These are phyloP conservation scores for Trichoderma reesei DNA, from an alignment of 495 filamentous ascomycete species.

Conservation along the genomic window DNA sequence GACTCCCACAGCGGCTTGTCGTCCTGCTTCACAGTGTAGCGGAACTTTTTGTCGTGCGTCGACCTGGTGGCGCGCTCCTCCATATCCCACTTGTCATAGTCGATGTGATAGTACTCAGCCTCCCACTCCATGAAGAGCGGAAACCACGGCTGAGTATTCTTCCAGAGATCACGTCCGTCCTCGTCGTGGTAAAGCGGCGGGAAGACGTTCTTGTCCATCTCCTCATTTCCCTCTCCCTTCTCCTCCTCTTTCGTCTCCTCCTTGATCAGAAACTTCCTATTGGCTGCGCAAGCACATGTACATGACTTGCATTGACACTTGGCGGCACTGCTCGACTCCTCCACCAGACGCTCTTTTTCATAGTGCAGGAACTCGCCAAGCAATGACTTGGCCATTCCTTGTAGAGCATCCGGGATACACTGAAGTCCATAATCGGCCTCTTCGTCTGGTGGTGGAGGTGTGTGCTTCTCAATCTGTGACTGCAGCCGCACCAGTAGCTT, in stretches of 20 bases:
- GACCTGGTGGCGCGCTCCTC: slow-evolving; percentile 3
- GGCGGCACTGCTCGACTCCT: too few species aligned
- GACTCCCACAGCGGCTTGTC: too few species aligned
- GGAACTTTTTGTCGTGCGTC: too few species aligned
- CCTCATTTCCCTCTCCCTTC: background rate
- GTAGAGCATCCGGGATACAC: too few species aligned
- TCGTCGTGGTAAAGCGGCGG: slow-evolving; percentile 12
- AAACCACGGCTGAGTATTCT: slow-evolving; percentile 31
- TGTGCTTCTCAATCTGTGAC: slow-evolving; percentile 15
- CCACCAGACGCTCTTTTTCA: background rate
- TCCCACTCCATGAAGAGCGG: slow-evolving; percentile 45
- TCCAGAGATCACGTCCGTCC: slow-evolving; percentile 26
- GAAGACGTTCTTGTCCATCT: background rate
- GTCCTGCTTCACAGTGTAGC: too few species aligned
- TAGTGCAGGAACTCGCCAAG: slow-evolving; percentile 15
- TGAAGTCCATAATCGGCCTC: background rate
- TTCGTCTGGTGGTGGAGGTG: background rate
- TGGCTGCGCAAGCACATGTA: too few species aligned
- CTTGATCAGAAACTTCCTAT: too few species aligned
- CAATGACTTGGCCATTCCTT: background rate
- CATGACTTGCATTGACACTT: too few species aligned
- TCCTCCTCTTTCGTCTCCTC: background rate
- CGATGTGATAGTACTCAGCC: slow-evolving; percentile 39
- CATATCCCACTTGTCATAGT: slow-evolving; percentile 23
- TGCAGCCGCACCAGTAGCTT: slow-evolving; percentile 24